These are phyloP conservation scores for Aristolochia fimbriata DNA, from an alignment of 164 flowering plant genomes.

Conservation along the genomic window DNA sequence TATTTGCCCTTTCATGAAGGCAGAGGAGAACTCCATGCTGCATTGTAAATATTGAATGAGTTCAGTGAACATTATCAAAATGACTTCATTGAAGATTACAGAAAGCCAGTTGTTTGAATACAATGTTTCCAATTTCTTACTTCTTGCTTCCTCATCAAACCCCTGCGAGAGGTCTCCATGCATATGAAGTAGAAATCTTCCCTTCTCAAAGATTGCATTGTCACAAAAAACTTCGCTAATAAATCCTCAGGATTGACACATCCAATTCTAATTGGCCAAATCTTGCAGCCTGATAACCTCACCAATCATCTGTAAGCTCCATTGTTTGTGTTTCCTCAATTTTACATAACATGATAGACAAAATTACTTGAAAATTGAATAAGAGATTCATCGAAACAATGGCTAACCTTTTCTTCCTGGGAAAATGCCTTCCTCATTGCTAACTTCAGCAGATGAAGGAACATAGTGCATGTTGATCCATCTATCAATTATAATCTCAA, in stretches of 20 bases:
- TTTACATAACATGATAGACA: not conserved
- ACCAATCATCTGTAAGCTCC: constrained; percentile 18
- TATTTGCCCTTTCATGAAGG: constrained; percentile 60
- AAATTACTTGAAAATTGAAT: not conserved
- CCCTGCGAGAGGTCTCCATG: constrained; percentile 36
- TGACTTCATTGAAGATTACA: not conserved
- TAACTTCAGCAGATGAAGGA: constrained; percentile 82
- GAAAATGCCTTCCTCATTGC: constrained; percentile 64
- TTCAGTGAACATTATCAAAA: constrained; percentile 2
- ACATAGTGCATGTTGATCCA: constrained; percentile 54
- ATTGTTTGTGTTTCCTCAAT: constrained; percentile 11
- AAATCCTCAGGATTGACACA: constrained; percentile 42
- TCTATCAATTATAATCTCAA: constrained; percentile 53
- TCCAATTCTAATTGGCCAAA: constrained; percentile 78
- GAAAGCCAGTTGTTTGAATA: not conserved
- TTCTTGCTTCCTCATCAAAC: constrained; percentile 18
- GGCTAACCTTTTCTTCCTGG: constrained; percentile 40
- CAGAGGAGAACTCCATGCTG: constrained; percentile 60
- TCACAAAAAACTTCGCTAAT: constrained; percentile 37
- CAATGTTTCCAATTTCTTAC: constrained; percentile 16
- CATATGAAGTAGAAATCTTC: constrained; percentile 66
- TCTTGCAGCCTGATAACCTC: constrained; percentile 42
- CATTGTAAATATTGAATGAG: constrained; percentile 6
- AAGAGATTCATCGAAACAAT: not conserved
- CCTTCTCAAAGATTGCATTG: constrained; percentile 39